Evolutionary conservation across 495 filamentous ascomycete species (phyloP).

Genomic region (Penicillium arizonense): DNA sequence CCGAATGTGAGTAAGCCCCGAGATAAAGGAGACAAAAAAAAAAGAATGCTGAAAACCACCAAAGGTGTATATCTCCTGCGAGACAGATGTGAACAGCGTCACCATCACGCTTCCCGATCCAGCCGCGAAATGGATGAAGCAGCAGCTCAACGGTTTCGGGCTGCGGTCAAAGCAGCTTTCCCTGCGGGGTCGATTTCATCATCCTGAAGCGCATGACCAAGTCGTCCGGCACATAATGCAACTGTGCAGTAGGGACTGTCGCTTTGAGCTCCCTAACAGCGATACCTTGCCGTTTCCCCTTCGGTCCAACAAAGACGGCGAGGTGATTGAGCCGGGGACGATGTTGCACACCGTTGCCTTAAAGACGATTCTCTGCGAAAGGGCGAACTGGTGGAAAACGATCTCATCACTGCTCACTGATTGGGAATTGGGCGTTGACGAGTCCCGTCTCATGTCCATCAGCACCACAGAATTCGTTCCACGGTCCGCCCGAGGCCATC

Average conservation of each 20-base stretch:
- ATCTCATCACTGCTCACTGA: conserved; percentile 1
- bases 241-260: conserved; percentile 11
- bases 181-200: conserved; percentile 38
- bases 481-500: background rate
- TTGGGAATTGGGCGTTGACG: background rate
- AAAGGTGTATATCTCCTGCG: conserved; percentile 46
- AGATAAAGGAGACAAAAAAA: background rate
- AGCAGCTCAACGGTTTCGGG: conserved; percentile 7
- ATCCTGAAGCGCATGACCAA: conserved; percentile 20
- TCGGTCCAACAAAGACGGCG: conserved; percentile 16
- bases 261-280: conserved; percentile 15
- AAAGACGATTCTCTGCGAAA: background rate
- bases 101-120: conserved; percentile 36
- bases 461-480: conserved; percentile 8
- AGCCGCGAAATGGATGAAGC: conserved; percentile 3
- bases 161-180: conserved; percentile 26
- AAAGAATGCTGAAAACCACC: background rate
- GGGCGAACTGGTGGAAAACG: background rate
- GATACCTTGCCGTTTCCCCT: conserved; percentile 6
- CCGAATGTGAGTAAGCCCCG: background rate
- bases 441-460: conserved; percentile 6
- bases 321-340: background rate
- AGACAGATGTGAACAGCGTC: conserved; percentile 35
- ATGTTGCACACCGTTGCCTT: background rate
- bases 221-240: conserved; percentile 10